Evolutionary conservation across 2,329 filamentous ascomycete species (phyloP).

Genomic region (Penicillium sp.): DNA sequence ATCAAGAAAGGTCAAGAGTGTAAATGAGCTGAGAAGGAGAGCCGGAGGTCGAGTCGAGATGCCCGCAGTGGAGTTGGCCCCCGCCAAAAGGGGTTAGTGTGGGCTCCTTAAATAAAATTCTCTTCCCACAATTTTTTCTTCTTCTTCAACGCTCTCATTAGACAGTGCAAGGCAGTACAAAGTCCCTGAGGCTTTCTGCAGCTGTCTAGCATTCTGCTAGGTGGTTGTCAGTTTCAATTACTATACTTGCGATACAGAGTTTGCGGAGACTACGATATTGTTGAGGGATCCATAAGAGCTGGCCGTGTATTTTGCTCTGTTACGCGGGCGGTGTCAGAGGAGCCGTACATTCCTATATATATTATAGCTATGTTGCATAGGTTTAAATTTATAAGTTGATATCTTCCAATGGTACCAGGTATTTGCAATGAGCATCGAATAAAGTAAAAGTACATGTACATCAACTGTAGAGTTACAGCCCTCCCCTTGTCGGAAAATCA

Average conservation of each 20-base stretch:
- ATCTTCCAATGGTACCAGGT: conserved; percentile 5
- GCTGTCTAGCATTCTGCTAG: conserved; percentile 65
- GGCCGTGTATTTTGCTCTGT: conserved; percentile 60
- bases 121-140: conserved; percentile 14
- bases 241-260: conserved; percentile 59
- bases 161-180: conserved; percentile 77
- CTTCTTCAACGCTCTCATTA: conserved; percentile 63
- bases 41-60: conserved; percentile 7
- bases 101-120: conserved; percentile 17
- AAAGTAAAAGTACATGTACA: conserved; percentile 36
- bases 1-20: neutral
- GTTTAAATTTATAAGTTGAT: neutral
- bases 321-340: conserved; percentile 83
- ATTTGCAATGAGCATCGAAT: conserved; percentile 15
- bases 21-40: neutral
- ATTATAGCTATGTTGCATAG: no score
- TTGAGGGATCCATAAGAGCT: conserved; percentile 65
- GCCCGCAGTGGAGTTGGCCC: conserved; percentile 13
- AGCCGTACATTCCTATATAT: conserved; percentile 55
- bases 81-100: conserved; percentile 28
- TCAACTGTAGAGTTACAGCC: conserved; percentile 16
- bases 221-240: conserved; percentile 54
- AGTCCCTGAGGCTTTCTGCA: conserved; percentile 43
- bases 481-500: conserved; percentile 20
- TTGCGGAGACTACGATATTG: conserved; percentile 50